Conservation (phyloP, 768 basidiomycete species). For the Boletus pseudopeckii region DNA sequence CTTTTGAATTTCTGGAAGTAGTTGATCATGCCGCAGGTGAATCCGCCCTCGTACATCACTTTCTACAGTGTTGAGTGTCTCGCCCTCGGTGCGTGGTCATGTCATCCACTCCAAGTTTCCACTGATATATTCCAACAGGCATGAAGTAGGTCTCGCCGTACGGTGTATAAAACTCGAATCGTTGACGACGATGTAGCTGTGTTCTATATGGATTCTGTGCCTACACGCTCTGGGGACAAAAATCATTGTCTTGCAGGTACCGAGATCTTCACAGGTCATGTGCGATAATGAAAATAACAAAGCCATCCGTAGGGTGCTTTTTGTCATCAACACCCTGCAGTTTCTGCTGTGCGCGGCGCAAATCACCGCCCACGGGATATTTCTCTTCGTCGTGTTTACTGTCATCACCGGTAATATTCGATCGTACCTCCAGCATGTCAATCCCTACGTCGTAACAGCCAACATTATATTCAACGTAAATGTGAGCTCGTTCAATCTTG, state of each 20-base stretch:
- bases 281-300: neutral
- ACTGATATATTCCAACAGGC: neutral
- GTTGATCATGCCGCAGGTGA: conserved; percentile 1
- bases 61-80: conserved; percentile 11
- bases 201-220: conserved; percentile 13
- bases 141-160: conserved; percentile 10
- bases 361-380: neutral
- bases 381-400: conserved; percentile 2
- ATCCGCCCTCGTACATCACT: conserved; percentile 2
- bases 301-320: conserved; percentile 1
- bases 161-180: neutral
- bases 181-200: conserved; percentile 8
- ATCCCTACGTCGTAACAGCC: neutral
- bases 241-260: conserved; percentile 7
- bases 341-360: conserved; percentile 18
- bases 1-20: neutral
- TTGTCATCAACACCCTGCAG: conserved; percentile 11
- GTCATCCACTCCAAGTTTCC: neutral
- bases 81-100: conserved; percentile 15
- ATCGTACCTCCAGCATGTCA: neutral
- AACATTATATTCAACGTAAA: conserved; percentile 6
- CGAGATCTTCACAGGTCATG: neutral
- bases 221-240: conserved; percentile 15
- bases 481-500: conserved; percentile 3
- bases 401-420: neutral